These are phyloP conservation scores for Cicer arietinum DNA, from an alignment of 306 rosid species.

Conservation along the genomic window DNA sequence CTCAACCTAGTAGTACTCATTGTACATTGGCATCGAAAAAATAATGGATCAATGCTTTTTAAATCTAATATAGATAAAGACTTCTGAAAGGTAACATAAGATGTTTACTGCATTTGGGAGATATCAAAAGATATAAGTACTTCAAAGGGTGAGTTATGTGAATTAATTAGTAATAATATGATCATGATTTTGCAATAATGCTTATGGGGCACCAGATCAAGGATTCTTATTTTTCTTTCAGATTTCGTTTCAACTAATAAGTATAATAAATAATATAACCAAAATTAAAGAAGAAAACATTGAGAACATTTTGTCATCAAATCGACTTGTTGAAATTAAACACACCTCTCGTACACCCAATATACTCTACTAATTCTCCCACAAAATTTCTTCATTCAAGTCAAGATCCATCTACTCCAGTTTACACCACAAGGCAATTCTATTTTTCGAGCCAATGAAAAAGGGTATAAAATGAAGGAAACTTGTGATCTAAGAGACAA, in stretches of 20 bases:
- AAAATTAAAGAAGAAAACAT: conserved; percentile 8
- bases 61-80: not conserved
- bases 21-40: not conserved
- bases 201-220: conserved; percentile 3
- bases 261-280: not conserved
- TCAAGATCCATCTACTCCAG: not conserved
- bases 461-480: too few relatives aligned
- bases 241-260: not conserved
- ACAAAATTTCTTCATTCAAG: not conserved
- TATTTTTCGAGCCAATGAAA: too few relatives aligned
- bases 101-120: conserved; percentile 48
- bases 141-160: not conserved
- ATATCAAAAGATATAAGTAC: conserved; percentile 42
- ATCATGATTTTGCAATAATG: conserved; percentile 13
- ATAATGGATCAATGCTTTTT: not conserved
- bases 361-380: not conserved
- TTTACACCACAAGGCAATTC: too few relatives aligned
- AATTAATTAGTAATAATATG: conserved; percentile 18
- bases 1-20: conserved; percentile 6
- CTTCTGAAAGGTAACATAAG: not conserved
- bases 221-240: conserved; percentile 11
- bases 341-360: not conserved
- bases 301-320: not conserved
- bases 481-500: too few relatives aligned
- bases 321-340: not conserved